Evolutionary conservation across 116 monocot genomes (phyloP).

Genomic region (Zostera marina): DNA sequence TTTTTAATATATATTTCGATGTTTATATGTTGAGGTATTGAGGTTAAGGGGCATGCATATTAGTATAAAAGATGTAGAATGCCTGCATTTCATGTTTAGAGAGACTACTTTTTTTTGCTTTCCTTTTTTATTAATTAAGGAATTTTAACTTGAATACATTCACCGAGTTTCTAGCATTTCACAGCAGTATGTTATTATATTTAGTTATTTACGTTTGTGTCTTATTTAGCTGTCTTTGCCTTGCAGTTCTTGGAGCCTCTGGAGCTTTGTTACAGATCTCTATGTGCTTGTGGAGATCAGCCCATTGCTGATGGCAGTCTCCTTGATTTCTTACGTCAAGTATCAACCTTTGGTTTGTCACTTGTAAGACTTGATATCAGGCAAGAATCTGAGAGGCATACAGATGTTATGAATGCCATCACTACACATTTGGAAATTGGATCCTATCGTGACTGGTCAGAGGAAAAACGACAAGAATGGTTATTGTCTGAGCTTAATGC

Average conservation of each 20-base stretch:
- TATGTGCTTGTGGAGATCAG: conserved; percentile 74
- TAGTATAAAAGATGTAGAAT: background rate
- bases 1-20: background rate
- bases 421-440: conserved; percentile 78
- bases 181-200: no score
- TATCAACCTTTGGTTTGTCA: conserved; percentile 92
- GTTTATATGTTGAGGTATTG: background rate
- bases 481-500: conserved; percentile 83
- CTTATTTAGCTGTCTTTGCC: background rate
- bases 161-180: background rate
- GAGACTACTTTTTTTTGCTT: background rate
- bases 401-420: conserved; percentile 85
- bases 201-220: background rate
- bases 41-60: background rate
- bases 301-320: conserved; percentile 91
- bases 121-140: background rate
- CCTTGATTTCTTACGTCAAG: conserved; percentile 94
- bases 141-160: background rate
- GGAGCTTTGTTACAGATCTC: conserved; percentile 88
- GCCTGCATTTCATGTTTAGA: background rate
- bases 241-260: conserved; percentile 87
- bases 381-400: conserved; percentile 93
- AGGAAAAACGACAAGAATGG: conserved; percentile 87
- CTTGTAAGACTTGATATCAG: conserved; percentile 89
- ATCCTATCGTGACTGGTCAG: conserved; percentile 88